These are phyloP conservation scores for Chalciporus sp. DNA, from an alignment of 1,284 basidiomycete species.

Conservation along the genomic window DNA sequence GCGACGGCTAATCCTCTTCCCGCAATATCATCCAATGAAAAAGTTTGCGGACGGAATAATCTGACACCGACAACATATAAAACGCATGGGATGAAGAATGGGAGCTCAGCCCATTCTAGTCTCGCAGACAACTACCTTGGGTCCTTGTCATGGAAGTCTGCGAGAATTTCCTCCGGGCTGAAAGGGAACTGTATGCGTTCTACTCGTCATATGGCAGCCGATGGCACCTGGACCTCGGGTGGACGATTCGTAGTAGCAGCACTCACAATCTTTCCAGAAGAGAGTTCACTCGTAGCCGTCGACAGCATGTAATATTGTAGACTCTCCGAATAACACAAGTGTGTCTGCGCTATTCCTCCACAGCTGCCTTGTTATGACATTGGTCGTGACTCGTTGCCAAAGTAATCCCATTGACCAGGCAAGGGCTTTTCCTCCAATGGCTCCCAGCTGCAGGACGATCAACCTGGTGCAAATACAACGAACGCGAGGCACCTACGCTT, in stretches of 20 bases:
- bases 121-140: conserved; percentile 4
- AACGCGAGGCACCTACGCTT: conserved; percentile 71
- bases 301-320: neutral
- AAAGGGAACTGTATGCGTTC: conserved; percentile 5
- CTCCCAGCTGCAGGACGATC: conserved; percentile 69
- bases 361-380: conserved; percentile 14
- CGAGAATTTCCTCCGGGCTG: conserved; percentile 24
- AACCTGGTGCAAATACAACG: conserved; percentile 4
- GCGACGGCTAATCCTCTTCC: no score
- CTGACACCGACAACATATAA: conserved; percentile 2
- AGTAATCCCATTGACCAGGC: conserved; percentile 87
- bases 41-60: neutral
- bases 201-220: neutral
- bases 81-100: neutral
- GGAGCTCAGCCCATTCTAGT: conserved; percentile 14
- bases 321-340: neutral
- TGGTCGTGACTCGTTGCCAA: conserved; percentile 48
- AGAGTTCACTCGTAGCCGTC: neutral
- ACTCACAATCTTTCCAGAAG: conserved; percentile 4
- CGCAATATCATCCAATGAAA: conserved; percentile 9
- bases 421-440: conserved; percentile 80
- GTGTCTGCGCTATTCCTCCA: no score
- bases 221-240: neutral
- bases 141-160: conserved; percentile 6
- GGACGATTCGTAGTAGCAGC: conserved; percentile 4